Percentiles rank a stretch among this genome's conserved stretches.
phyloP scores from a whole-genome alignment of 768 basidiomycete genomes.

The Boletales sp. region DNA sequence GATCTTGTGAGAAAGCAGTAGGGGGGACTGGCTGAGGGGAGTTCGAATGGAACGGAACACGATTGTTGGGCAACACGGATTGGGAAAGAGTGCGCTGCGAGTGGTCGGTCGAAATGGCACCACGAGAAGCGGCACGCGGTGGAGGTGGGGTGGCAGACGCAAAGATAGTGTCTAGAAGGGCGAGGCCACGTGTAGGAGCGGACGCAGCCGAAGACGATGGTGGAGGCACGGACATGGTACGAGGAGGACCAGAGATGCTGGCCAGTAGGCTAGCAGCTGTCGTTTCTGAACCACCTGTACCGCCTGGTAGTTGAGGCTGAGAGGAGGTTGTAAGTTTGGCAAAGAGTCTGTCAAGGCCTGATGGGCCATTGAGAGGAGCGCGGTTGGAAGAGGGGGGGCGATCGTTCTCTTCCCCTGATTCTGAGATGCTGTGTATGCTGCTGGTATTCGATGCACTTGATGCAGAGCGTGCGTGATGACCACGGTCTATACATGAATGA shows the following conservation, averaged over 20 bases:
- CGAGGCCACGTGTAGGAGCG: conserved; percentile 45
- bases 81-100: conserved; percentile 18
- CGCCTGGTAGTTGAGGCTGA: conserved; percentile 18
- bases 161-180: conserved; percentile 67
- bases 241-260: conserved; percentile 43
- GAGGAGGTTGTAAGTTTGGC: conserved; percentile 34
- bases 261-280: conserved; percentile 45
- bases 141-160: conserved; percentile 53
- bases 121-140: conserved; percentile 17
- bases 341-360: conserved; percentile 43
- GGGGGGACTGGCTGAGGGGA: conserved; percentile 12
- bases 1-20: conserved; percentile 25
- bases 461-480: conserved; percentile 25
- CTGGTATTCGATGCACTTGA: conserved; percentile 33
- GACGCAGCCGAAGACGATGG: conserved; percentile 24
- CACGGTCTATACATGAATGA: conserved; percentile 20
- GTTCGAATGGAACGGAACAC: conserved; percentile 3
- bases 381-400: conserved; percentile 9
- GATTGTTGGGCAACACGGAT: conserved; percentile 4
- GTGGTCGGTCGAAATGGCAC: conserved; percentile 5
- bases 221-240: conserved; percentile 28
- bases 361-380: conserved; percentile 17
- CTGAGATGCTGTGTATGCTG: conserved; percentile 34
- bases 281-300: conserved; percentile 24
- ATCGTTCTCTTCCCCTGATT: conserved; percentile 27